Conservation (phyloP, 2,329 filamentous ascomycete genomes). For the Cladophialophora bantiana region DNA sequence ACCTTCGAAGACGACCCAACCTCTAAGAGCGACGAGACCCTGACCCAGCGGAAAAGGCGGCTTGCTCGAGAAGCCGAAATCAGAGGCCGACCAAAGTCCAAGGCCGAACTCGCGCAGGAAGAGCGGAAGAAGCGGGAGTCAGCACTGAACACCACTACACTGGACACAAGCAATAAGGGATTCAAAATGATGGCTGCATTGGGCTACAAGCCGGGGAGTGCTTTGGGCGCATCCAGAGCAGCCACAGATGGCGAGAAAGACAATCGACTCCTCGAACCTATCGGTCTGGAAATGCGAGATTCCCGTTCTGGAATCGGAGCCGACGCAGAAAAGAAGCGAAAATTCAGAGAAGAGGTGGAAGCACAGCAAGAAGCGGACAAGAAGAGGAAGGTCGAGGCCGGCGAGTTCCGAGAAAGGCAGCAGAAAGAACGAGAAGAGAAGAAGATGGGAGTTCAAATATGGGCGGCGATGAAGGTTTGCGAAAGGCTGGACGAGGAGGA, state of each 20-base stretch:
- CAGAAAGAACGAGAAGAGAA: constrained; percentile 73
- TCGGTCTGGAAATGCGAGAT: constrained; percentile 78
- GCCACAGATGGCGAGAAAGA: constrained; percentile 40
- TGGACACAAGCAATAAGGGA: constrained; percentile 76
- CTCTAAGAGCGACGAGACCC: constrained; percentile 63
- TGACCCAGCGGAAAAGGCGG: constrained; percentile 65
- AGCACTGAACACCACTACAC: constrained; percentile 75
- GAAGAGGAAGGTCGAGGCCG: constrained; percentile 68
- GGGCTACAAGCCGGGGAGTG: constrained; percentile 80
- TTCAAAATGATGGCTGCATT: constrained; percentile 97
- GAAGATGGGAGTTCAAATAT: constrained; percentile 72
- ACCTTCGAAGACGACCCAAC: constrained; percentile 71
- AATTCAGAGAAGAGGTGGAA: constrained; percentile 68
- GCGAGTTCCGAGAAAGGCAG: constrained; percentile 76
- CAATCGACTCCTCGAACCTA: constrained; percentile 69
- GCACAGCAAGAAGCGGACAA: constrained; percentile 61
- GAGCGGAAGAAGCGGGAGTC: constrained; percentile 75
- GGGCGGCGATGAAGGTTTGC: constrained; percentile 80
- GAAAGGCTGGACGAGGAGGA: constrained; percentile 70
- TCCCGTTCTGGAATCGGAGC: constrained; percentile 83
- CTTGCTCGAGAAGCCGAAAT: constrained; percentile 69
- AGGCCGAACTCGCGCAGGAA: constrained; percentile 79
- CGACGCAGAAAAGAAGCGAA: constrained; percentile 82
- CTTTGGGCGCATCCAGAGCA: constrained; percentile 70
- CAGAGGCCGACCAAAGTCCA: constrained; percentile 72